Evolutionary conservation across 208 protist species (phyloP).

Genomic region (Trypanosoma mega): DNA sequence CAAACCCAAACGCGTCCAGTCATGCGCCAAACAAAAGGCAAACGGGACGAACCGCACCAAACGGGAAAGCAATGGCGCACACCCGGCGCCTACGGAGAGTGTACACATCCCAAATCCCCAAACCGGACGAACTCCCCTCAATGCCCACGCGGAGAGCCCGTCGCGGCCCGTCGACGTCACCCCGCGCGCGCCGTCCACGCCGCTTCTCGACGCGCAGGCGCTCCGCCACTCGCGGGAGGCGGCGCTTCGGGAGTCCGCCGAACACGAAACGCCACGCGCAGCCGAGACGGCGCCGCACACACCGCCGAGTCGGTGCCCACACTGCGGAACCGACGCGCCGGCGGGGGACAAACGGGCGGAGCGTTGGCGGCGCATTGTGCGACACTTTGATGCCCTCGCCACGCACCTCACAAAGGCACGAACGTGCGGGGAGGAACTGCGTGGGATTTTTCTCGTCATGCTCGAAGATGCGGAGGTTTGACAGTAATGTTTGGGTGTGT

Average conservation of each 20-base stretch:
- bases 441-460: conserved; percentile 58
- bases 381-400: conserved; percentile 53
- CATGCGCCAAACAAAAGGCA: too few species aligned
- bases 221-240: not conserved
- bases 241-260: too few species aligned
- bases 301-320: not conserved
- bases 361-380: conserved; percentile 43
- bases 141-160: too few species aligned
- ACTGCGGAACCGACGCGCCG: not conserved
- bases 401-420: conserved; percentile 34
- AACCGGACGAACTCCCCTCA: too few species aligned
- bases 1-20: too few species aligned
- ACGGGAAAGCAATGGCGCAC: too few species aligned
- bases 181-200: not conserved
- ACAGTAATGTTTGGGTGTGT: not conserved
- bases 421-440: conserved; percentile 49
- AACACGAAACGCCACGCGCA: not conserved
- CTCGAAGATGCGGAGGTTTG: conserved; percentile 38
- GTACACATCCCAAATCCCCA: too few species aligned
- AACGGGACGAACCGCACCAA: too few species aligned
- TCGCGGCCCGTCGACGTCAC: not conserved
- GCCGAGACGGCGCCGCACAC: too few species aligned
- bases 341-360: conserved; percentile 25
- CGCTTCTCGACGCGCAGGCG: not conserved
- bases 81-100: too few species aligned